Evolutionary conservation across 805 yeast genomes (phyloP).

Genomic region (Zygotorulaspora danielsina): DNA sequence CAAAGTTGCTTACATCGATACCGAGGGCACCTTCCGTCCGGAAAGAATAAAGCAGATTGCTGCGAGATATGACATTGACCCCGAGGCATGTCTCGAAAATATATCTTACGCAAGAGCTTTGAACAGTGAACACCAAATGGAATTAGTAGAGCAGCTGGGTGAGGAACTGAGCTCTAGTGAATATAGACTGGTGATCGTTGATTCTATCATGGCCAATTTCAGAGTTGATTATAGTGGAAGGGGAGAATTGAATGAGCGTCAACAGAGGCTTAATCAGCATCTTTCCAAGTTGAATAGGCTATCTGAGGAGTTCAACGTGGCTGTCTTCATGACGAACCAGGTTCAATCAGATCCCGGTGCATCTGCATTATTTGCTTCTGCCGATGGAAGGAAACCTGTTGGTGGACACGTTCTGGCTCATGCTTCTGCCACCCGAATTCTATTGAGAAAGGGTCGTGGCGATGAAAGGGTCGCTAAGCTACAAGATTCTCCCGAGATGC

Average conservation of each 20-base stretch:
- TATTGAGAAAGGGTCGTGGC: conserved; percentile 71
- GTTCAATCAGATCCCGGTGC: conserved; percentile 86
- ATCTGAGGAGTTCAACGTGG: conserved; percentile 75
- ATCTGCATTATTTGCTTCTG: conserved; percentile 69
- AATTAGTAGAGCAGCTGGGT: conserved; percentile 63
- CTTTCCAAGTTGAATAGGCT: conserved; percentile 49
- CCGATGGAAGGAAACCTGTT: conserved; percentile 79
- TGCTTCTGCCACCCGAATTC: conserved; percentile 72
- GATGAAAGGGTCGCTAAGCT: conserved; percentile 77
- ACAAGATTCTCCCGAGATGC: conserved; percentile 79
- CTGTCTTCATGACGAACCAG: conserved; percentile 71
- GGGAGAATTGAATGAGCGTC: conserved; percentile 73
- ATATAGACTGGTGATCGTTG: conserved; percentile 57
- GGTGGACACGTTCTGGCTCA: conserved; percentile 83
- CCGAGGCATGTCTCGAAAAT: conserved; percentile 64
- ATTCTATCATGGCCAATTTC: conserved; percentile 75
- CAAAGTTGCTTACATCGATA: conserved; percentile 72
- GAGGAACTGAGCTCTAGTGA: conserved; percentile 63
- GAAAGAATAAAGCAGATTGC: conserved; percentile 64
- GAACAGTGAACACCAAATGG: conserved; percentile 76
- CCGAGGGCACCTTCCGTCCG: conserved; percentile 80
- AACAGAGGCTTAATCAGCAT: conserved; percentile 63
- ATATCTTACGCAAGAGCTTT: conserved; percentile 73
- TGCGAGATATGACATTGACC: conserved; percentile 61
- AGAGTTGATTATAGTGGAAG: conserved; percentile 76